phyloP scores from a whole-genome alignment of 371 early-diverging fungal species.

The Mycotypha africana region DNA sequence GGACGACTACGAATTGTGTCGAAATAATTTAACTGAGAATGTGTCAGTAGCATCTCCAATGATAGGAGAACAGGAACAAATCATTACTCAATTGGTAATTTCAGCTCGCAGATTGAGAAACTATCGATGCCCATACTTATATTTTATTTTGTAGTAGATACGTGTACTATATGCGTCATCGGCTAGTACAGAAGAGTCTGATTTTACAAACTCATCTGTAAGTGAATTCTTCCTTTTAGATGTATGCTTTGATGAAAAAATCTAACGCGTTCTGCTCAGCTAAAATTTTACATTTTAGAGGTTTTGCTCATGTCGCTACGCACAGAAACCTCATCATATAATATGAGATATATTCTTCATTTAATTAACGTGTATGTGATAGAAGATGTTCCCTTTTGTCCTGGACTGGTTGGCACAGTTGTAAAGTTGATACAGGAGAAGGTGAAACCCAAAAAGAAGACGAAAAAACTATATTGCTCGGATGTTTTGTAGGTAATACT shows the following conservation, averaged over 20 bases:
- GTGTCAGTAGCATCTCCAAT: constrained; percentile 2
- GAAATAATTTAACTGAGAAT: constrained; percentile 12
- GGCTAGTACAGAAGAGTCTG: constrained; percentile 15
- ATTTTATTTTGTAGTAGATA: constrained; percentile 24
- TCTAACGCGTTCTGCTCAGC: constrained; percentile 33
- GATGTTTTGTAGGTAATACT: too few relatives aligned
- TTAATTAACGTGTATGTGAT: constrained; percentile 68
- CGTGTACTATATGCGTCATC: constrained; percentile 52
- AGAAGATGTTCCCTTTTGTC: constrained; percentile 74
- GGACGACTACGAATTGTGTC: constrained; percentile 43
- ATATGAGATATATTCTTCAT: constrained; percentile 64
- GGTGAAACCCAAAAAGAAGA: too few relatives aligned
- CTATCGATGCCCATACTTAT: not conserved
- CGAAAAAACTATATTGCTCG: too few relatives aligned
- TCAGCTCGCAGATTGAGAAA: not conserved
- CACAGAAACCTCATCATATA: constrained; percentile 63
- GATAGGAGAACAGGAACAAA: constrained; percentile 50
- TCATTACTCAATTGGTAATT: constrained; percentile 51
- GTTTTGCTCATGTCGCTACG: constrained; percentile 60
- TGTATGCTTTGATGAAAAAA: too few relatives aligned
- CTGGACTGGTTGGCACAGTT: constrained; percentile 65
- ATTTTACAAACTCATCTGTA: constrained; percentile 42
- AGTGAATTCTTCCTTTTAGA: too few relatives aligned
- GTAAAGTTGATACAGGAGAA: constrained; percentile 73
- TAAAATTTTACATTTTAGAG: constrained; percentile 68